Evolutionary conservation across 2,329 filamentous ascomycete genomes (phyloP).

Genomic region (Teratosphaeria viscida): DNA sequence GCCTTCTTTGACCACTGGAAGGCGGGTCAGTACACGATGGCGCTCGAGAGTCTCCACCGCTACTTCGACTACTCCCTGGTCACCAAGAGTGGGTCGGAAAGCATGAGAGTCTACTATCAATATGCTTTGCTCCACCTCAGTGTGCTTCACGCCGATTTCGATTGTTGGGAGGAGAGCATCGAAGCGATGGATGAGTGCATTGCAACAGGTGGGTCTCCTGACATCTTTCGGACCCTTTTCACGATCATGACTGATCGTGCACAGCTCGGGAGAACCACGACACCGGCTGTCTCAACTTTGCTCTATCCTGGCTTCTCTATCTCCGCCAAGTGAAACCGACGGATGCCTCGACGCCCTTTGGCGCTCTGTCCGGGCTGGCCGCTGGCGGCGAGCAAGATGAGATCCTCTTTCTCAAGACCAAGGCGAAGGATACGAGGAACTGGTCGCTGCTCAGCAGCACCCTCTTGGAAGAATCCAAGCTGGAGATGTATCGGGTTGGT

Average conservation of each 20-base stretch:
- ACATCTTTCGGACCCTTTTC: neutral
- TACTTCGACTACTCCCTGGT: slow-evolving; percentile 82
- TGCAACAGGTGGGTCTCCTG: slow-evolving; percentile 45
- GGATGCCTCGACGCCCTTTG: slow-evolving; percentile 10
- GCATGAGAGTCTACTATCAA: slow-evolving; percentile 60
- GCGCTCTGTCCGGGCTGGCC: slow-evolving; percentile 14
- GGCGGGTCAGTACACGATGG: slow-evolving; percentile 77
- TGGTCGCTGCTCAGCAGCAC: slow-evolving; percentile 77
- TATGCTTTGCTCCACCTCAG: slow-evolving; percentile 90
- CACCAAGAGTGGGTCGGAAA: slow-evolving; percentile 11
- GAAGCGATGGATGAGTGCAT: slow-evolving; percentile 91
- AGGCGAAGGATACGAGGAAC: slow-evolving; percentile 77
- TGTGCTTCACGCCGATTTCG: slow-evolving; percentile 89
- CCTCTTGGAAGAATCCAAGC: slow-evolving; percentile 73
- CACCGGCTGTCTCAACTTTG: slow-evolving; percentile 85
- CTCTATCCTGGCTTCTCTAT: slow-evolving; percentile 90
- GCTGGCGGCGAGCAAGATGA: slow-evolving; percentile 57
- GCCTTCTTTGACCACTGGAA: slow-evolving; percentile 82
- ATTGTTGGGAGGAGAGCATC: slow-evolving; percentile 81
- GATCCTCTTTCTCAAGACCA: slow-evolving; percentile 70
- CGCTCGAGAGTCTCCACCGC: slow-evolving; percentile 82
- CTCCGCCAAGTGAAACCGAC: slow-evolving; percentile 78
- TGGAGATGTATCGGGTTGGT: slow-evolving; percentile 63
- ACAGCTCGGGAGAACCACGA: slow-evolving; percentile 83
- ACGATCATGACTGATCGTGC: slow-evolving; percentile 3